Evolutionary conservation across 176 grass and related monocot genomes (phyloP).

Genomic region (Triticum urartu): DNA sequence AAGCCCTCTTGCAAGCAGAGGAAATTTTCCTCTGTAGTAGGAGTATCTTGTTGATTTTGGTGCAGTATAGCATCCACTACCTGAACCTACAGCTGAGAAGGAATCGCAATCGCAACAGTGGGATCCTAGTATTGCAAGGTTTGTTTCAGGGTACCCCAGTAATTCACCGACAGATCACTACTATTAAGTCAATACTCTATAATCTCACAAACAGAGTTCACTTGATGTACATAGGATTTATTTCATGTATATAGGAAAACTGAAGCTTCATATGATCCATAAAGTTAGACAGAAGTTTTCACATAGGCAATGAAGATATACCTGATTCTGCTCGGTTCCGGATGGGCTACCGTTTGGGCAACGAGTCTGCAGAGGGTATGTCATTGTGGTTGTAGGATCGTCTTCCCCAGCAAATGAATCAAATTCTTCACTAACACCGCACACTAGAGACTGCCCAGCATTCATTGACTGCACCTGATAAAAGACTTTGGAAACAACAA

Average conservation of each 20-base stretch:
- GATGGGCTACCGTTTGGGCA: conserved; percentile 29
- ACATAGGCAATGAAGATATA: conserved; percentile 22
- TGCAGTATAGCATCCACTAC: neutral
- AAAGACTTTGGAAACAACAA: conserved; percentile 76
- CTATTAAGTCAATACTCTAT: neutral
- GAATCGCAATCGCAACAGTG: neutral
- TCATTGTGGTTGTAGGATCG: conserved; percentile 59
- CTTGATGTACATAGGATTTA: neutral
- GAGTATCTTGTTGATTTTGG: neutral
- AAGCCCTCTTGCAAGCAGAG: neutral
- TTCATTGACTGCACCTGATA: conserved; percentile 38
- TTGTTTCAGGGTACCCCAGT: neutral
- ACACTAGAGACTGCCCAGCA: conserved; percentile 24
- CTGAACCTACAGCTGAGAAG: neutral
- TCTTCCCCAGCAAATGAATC: conserved; percentile 24
- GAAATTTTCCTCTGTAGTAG: neutral
- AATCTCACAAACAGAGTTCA: neutral
- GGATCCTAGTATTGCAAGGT: neutral
- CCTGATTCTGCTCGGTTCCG: conserved; percentile 43
- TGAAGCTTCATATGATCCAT: neutral
- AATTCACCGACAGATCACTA: neutral
- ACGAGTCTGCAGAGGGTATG: conserved; percentile 42
- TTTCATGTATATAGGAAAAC: neutral
- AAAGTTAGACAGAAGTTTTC: neutral
- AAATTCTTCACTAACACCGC: neutral